Conservation (phyloP, 805 yeast genomes). For the Cyberlindnera lachancei region DNA sequence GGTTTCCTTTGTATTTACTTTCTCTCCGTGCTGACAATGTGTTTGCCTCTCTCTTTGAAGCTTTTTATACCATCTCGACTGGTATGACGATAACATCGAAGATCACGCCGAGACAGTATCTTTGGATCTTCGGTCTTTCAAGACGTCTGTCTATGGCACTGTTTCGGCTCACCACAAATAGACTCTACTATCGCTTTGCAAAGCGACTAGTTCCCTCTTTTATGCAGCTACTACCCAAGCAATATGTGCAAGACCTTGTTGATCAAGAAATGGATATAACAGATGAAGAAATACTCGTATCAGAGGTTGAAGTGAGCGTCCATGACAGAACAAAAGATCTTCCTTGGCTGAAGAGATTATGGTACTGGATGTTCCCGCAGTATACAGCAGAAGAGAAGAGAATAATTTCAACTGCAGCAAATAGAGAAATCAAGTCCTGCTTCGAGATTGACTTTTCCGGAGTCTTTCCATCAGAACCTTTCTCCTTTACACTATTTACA, state of each 20-base stretch:
- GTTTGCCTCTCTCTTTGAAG: too few species aligned
- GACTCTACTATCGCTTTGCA: slow-evolving; percentile 25
- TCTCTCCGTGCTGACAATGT: slow-evolving; percentile 14
- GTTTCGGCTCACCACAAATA: slow-evolving; percentile 23
- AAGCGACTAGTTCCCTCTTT: slow-evolving; percentile 21
- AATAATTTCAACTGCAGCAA: slow-evolving; percentile 7
- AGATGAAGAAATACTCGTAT: slow-evolving; percentile 7
- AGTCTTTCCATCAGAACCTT: slow-evolving; percentile 17
- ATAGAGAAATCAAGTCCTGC: slow-evolving; percentile 23
- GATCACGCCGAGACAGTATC: slow-evolving; percentile 9
- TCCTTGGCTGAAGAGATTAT: slow-evolving; percentile 3
- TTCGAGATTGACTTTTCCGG: slow-evolving; percentile 23
- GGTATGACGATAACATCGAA: neutral
- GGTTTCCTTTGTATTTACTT: slow-evolving; percentile 25
- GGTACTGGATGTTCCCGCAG: slow-evolving; percentile 3
- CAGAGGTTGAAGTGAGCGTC: slow-evolving; percentile 3
- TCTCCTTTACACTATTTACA: neutral
- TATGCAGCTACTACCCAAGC: slow-evolving; percentile 15
- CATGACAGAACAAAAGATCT: neutral
- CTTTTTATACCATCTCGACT: neutral
- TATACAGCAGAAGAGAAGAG: slow-evolving; percentile 3
- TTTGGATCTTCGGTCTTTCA: slow-evolving; percentile 9
- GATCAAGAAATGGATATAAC: neutral
- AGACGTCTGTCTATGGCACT: slow-evolving; percentile 7
- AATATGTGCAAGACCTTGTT: too few species aligned